Base-by-base conservation (phyloP, 1,139 yeast species). In the Hyphopichia buzzinii region DNA sequence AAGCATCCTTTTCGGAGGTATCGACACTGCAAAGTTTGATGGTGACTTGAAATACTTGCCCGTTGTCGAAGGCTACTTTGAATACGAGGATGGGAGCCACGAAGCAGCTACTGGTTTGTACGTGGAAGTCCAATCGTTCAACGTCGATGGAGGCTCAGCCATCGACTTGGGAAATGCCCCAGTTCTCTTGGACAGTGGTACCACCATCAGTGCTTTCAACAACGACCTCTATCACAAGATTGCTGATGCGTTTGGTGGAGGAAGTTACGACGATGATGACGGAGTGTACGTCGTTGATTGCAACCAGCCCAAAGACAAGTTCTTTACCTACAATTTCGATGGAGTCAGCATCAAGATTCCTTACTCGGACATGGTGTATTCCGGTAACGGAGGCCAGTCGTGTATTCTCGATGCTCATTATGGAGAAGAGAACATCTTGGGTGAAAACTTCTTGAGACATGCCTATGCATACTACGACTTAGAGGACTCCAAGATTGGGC, bases 1-100 rank as follows among this genome's bases (percentile, higher is more conserved):
- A 3, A 49, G 64, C n/a, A 54, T 79, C 29, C 61, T 79, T 30
- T 79, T 79, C 50, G 84, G 85, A 3, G 84, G 77, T 17, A 58
- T 77, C 34, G 85, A 79, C 50, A 61, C 64, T 26, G 72, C 77
- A 23, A 79, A 79, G 54, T 71, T 63, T 41, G 43, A 57, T 1
- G 84, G 84, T 8, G 54, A 56, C 1, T 58, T 77, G 42, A 57
- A 44, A 23, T 51, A 50, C 39, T 50, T 66, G 23, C 58, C 61
- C 4, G 13, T 44, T n/a, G 6, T 15, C 17, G 11, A 27, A 6
- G 12, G 16, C 16, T 13, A 27, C 15, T 6, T 7, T 6, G 15
- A 15, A 15, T 13, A n/a, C 27, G 13, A 25, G 14, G 24, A 21
- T 11, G 24, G 24, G 38, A n/a, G n/a, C n/a, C n/a, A n/a, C n/a